Evolutionary conservation across 768 basidiomycete species (phyloP), one percentile per base, ranked within the genome.

Genomic region (Chlorophyllum brunneum): DNA sequence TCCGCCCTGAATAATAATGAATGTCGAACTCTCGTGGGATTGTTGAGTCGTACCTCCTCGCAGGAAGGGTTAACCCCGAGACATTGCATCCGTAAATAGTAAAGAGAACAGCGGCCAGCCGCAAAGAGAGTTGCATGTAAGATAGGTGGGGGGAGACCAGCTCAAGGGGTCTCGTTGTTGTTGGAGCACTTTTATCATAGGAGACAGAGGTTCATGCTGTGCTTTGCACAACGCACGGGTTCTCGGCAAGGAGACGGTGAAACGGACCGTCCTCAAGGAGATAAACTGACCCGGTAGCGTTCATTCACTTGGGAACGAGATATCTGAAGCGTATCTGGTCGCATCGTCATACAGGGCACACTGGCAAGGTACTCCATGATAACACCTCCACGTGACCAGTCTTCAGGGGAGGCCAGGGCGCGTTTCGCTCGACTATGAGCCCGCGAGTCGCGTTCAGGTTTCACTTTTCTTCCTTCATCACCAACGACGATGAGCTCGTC

Each of bases 121-220:
- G 65, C 65, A 63, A 47, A 48, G 65, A 62, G 26, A 53, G 18
- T 47, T 43, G 37, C 42, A 47, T 39, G 44, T 54, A 16, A 70
- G 67, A 64, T 72, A 65, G 58, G 66, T 71, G 63, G 71, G 68
- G 58, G 70, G 74, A 60, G 59, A 56, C 62, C 62, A 57, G 62
- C 62, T 63, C 60, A n/a, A n/a, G n/a, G n/a, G n/a, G n/a, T n/a
- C n/a, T n/a, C n/a, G n/a, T n/a, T n/a, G n/a, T n/a, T n/a, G n/a
- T n/a, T n/a, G n/a, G n/a, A n/a, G n/a, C n/a, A n/a, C n/a, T n/a
- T n/a, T n/a, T n/a, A n/a, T n/a, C n/a, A n/a, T n/a, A n/a, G n/a
- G n/a, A n/a, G n/a, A n/a, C n/a, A n/a, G n/a, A n/a, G n/a, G n/a
- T n/a, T n/a, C n/a, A n/a, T n/a, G n/a, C n/a, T n/a, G n/a, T n/a